A percentile compares a stretch with the other conserved stretches of the same genome.
Evolutionary conservation across 176 grass and related monocot species (phyloP).

Genomic region (Rhynchospora tenuis): DNA sequence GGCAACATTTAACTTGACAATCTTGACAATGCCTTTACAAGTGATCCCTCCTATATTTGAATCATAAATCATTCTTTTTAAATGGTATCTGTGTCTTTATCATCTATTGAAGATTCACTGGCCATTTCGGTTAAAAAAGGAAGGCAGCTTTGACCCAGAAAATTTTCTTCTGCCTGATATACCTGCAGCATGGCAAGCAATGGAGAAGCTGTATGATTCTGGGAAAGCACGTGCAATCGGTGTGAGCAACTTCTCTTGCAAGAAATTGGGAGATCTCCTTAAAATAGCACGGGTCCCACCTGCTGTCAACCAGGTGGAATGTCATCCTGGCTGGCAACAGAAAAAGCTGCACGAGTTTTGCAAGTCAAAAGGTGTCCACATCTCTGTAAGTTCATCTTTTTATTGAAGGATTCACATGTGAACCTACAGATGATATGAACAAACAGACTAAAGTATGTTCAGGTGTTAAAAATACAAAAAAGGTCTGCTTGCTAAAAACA

Average conservation of each 20-base stretch:
- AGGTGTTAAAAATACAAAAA: too few relatives aligned
- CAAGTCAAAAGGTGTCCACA: constrained; percentile 46
- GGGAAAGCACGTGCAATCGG: constrained; percentile 71
- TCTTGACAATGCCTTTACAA: too few relatives aligned
- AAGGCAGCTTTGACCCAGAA: constrained; percentile 35
- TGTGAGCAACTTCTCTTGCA: constrained; percentile 72
- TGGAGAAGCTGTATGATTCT: constrained; percentile 59
- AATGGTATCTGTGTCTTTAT: neutral
- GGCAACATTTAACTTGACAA: too few relatives aligned
- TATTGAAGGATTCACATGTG: neutral
- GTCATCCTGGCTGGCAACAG: constrained; percentile 71
- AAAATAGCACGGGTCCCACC: constrained; percentile 49
- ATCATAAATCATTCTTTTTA: neutral
- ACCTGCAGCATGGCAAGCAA: constrained; percentile 56
- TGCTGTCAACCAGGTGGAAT: constrained; percentile 72
- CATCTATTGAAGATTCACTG: constrained; percentile 63
- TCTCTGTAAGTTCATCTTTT: constrained; percentile 50
- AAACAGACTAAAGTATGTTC: too few relatives aligned
- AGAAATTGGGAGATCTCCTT: constrained; percentile 63
- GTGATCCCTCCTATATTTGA: neutral
- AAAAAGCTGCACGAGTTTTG: constrained; percentile 55
- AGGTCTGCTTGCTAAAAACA: too few relatives aligned
- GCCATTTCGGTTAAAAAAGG: constrained; percentile 75
- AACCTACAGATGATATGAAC: neutral
- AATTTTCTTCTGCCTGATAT: constrained; percentile 45